Conservation (phyloP, 2,329 filamentous ascomycete species). For the Fusarium drepaniforme region DNA sequence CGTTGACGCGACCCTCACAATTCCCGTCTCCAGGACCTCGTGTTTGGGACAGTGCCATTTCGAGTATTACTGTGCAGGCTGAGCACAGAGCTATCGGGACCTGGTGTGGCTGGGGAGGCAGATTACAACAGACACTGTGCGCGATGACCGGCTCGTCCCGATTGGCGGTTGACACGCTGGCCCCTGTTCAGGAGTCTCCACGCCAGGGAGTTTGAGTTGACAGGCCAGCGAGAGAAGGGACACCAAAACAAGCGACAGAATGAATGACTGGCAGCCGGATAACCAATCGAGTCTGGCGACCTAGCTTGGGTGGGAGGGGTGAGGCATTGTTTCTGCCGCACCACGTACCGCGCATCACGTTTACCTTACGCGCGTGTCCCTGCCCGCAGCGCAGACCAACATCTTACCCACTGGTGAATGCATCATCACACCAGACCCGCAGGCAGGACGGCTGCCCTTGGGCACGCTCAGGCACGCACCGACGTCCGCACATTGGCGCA, state of each 20-base stretch:
- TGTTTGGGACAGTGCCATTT: conserved; percentile 5
- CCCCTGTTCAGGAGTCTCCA: background rate
- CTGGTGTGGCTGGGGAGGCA: conserved; percentile 1
- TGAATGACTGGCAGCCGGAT: conserved; percentile 2
- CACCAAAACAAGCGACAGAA: conserved; percentile 29
- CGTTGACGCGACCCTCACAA: conserved; percentile 27
- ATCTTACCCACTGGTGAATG: background rate
- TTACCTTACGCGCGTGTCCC: conserved; percentile 22
- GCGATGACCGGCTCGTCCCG: background rate
- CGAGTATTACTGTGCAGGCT: conserved; percentile 4
- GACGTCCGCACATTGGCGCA: background rate
- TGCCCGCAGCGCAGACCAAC: background rate
- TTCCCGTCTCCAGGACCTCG: background rate
- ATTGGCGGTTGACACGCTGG: conserved; percentile 31
- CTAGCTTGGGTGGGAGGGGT: conserved; percentile 4
- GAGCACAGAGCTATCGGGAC: background rate
- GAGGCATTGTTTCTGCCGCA: conserved; percentile 7
- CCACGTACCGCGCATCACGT: conserved; percentile 13
- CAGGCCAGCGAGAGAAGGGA: conserved; percentile 7
- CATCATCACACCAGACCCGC: conserved; percentile 5
- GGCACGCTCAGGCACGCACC: conserved; percentile 7
- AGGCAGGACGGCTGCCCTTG: background rate
- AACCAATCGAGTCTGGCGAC: conserved; percentile 27
- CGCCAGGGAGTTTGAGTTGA: conserved; percentile 2
- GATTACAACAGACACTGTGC: conserved; percentile 6